These are phyloP conservation scores for Candida silvatica DNA, from an alignment of 805 yeast species.

Conservation along the genomic window DNA sequence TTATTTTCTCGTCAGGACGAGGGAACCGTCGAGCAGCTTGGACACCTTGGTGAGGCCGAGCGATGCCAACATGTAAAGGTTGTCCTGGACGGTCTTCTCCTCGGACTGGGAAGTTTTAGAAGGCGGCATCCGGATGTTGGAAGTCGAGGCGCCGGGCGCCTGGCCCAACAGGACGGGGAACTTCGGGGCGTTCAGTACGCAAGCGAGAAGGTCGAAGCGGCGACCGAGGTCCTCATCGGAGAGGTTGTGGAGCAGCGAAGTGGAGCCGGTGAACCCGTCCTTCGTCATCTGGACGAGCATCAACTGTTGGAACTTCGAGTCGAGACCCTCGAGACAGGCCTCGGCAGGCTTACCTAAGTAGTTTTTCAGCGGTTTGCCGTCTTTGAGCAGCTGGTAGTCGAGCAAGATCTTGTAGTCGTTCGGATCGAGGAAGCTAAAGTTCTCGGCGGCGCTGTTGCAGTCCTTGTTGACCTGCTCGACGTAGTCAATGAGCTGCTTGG, in stretches of 20 bases:
- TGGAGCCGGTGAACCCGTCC: constrained; percentile 2
- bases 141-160: too few relatives aligned
- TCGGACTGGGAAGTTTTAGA: constrained; percentile 4
- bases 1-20: constrained; percentile 10
- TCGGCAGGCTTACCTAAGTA: background rate
- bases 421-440: constrained; percentile 10
- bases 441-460: constrained; percentile 6
- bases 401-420: constrained; percentile 12
- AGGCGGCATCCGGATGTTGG: constrained; percentile 5
- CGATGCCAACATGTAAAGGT: constrained; percentile 16
- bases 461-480: constrained; percentile 12
- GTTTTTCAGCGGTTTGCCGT: background rate
- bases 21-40: constrained; percentile 11
- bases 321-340: too few relatives aligned
- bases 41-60: constrained; percentile 18
- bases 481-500: constrained; percentile 11
- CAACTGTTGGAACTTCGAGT: background rate
- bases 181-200: constrained; percentile 15
- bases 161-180: constrained; percentile 19
- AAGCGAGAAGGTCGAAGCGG: constrained; percentile 9
- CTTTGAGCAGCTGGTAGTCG: constrained; percentile 12
- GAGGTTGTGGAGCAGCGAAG: constrained; percentile 3
- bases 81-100: constrained; percentile 8
- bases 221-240: constrained; percentile 1
- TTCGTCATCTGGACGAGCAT: constrained; percentile 5